phyloP scores from a whole-genome alignment of 2,329 filamentous ascomycete genomes.

The Hypoxylon rubiginosum region DNA sequence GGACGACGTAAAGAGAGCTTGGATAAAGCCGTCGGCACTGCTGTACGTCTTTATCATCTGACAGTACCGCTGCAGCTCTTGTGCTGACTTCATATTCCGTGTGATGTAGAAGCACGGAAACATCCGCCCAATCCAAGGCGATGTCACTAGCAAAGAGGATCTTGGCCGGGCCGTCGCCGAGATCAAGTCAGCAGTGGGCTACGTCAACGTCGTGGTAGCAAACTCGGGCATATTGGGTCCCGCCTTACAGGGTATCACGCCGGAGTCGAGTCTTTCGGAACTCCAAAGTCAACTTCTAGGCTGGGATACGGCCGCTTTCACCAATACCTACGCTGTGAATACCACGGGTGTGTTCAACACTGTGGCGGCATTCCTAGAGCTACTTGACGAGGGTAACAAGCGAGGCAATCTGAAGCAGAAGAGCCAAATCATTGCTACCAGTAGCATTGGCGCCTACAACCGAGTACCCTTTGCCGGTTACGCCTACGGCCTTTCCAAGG shows the following conservation, averaged over 20 bases:
- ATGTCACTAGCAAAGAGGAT: constrained; percentile 58
- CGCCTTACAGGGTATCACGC: constrained; percentile 57
- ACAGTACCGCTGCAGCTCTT: constrained; percentile 30
- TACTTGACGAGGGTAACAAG: constrained; percentile 69
- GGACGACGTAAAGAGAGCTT: constrained; percentile 62
- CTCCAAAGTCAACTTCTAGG: constrained; percentile 37
- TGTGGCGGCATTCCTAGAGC: constrained; percentile 71
- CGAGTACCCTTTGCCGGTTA: constrained; percentile 72
- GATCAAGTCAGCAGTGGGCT: constrained; percentile 67
- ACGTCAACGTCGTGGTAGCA: constrained; percentile 70
- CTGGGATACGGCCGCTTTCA: constrained; percentile 65
- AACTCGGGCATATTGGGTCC: constrained; percentile 66
- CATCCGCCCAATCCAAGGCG: constrained; percentile 49
- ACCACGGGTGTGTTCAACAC: constrained; percentile 73
- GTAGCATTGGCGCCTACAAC: constrained; percentile 74
- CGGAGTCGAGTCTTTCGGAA: constrained; percentile 36
- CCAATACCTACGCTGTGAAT: constrained; percentile 69
- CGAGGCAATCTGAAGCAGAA: constrained; percentile 61
- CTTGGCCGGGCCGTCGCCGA: constrained; percentile 67
- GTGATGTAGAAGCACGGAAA: constrained; percentile 48
- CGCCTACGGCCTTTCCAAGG: constrained; percentile 76
- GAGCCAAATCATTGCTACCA: constrained; percentile 69
- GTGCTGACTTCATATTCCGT: constrained; percentile 17
- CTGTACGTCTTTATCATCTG: constrained; percentile 41
- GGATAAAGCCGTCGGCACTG: constrained; percentile 55